phyloP scores from a whole-genome alignment of 805 yeast genomes.

The Kuraishia cidri region DNA sequence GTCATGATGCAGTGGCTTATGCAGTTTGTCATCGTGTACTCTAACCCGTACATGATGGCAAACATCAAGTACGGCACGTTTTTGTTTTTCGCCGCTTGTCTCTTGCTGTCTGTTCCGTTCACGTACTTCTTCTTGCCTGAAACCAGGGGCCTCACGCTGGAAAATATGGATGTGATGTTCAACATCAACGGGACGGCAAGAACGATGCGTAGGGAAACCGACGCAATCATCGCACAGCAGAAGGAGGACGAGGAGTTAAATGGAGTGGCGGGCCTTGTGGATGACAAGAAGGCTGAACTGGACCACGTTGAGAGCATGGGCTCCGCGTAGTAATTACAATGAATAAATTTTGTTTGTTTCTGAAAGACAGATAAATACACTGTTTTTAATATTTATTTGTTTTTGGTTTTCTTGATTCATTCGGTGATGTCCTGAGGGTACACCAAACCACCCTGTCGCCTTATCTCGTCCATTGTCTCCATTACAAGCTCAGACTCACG shows the following conservation, averaged over 20 bases:
- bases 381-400: no score
- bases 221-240: slow-evolving; percentile 1
- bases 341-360: no score
- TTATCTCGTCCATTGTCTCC: slow-evolving; percentile 36
- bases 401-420: no score
- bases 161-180: slow-evolving; percentile 18
- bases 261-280: neutral
- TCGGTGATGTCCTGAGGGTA: slow-evolving; percentile 17
- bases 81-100: slow-evolving; percentile 28
- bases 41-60: slow-evolving; percentile 32
- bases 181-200: slow-evolving; percentile 14
- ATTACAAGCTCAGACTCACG: slow-evolving; percentile 40
- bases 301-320: slow-evolving; percentile 8
- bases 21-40: slow-evolving; percentile 39
- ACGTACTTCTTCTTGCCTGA: slow-evolving; percentile 27
- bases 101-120: slow-evolving; percentile 18
- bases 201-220: slow-evolving; percentile 3
- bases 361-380: no score
- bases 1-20: slow-evolving; percentile 40
- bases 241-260: slow-evolving; percentile 1
- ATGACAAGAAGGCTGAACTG: slow-evolving; percentile 4
- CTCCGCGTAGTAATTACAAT: no score
- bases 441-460: slow-evolving; percentile 31
- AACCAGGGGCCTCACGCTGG: slow-evolving; percentile 21
- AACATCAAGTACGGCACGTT: slow-evolving; percentile 34